Evolutionary conservation across 2,329 filamentous ascomycete species (phyloP), one percentile per base, ranked within the genome.

Genomic region (Tolypocladium album): DNA sequence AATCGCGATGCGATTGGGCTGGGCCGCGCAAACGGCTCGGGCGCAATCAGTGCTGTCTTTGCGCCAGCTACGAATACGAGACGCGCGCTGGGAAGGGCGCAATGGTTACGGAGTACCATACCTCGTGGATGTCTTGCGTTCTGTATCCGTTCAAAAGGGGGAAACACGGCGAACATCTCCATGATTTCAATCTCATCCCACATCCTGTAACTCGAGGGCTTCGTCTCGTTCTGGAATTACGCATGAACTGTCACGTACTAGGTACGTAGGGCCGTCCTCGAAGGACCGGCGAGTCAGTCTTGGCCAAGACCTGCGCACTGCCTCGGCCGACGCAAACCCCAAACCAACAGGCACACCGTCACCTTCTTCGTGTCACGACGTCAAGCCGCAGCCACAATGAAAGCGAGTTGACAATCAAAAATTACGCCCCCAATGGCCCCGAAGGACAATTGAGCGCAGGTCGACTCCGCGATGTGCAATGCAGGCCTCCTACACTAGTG

Each of bases 401-500:
- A 80, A 80, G 75, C 64, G 59, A 34, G 58, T 59, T 38, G 59
- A 64, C 72, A 67, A 79, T 72, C 76, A 78, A 79, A 78, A 79
- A 78, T 79, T 79, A 53, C 74, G 70, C 74, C 73, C 72, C 73
- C 76, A 74, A 79, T 76, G 78, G 77, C 75, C 75, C 75, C 74
- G 73, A 79, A 79, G 76, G 76, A 75, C 77, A 79, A 78, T 79
- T 72, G 74, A 79, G 73, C 64, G 67, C 68, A 70, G 73, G 71
- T 72, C 68, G 72, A 77, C 76, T 73, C 78, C 78, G 74, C 78
- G 76, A 69, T 78, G 78, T 81, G 78, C 78, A 78, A 79, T 81
- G 78, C 77, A 80, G 78, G 76, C 73, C 72, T 73, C 70, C 75
- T 73, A 66, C 67, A 69, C 74, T 78, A 73, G 70, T 66, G 65